Evolutionary conservation across 805 yeast species (phyloP).

Genomic region (Citeromyces matritensis): DNA sequence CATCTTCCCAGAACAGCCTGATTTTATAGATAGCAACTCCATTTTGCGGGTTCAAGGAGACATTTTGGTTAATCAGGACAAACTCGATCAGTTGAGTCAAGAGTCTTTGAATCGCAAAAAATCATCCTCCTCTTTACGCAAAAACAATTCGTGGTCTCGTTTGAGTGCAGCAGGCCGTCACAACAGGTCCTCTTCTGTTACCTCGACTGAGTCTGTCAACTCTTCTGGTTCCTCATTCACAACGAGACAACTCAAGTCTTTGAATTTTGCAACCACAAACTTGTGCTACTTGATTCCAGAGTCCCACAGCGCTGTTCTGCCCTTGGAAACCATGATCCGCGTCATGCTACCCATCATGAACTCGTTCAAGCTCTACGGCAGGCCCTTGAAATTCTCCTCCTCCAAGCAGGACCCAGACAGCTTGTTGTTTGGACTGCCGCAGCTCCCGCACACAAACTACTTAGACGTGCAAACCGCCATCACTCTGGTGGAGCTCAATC

Average conservation of each 20-base stretch:
- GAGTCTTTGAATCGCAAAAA: constrained; percentile 9
- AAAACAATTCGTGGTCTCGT: neutral
- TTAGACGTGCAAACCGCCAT: constrained; percentile 18
- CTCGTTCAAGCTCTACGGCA: constrained; percentile 56
- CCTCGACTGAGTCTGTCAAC: constrained; percentile 1
- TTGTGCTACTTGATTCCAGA: constrained; percentile 35
- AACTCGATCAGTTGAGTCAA: constrained; percentile 10
- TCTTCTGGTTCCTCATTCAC: neutral
- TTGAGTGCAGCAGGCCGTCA: neutral
- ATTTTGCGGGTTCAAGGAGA: constrained; percentile 42
- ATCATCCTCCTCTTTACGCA: constrained; percentile 11
- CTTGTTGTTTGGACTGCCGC: constrained; percentile 58
- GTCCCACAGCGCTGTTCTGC: constrained; percentile 56
- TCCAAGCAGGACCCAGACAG: constrained; percentile 39
- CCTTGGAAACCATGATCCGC: constrained; percentile 61
- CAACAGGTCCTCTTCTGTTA: constrained; percentile 3
- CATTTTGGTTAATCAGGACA: constrained; percentile 25
- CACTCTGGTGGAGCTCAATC: constrained; percentile 15
- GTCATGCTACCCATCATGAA: constrained; percentile 57
- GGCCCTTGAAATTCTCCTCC: constrained; percentile 50
- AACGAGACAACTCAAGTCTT: constrained; percentile 9
- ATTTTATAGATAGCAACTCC: constrained; percentile 40
- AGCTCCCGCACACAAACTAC: constrained; percentile 54
- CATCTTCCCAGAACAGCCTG: constrained; percentile 44
- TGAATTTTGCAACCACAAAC: constrained; percentile 10